Percentiles rank a stretch among this genome's conserved stretches.
These are phyloP conservation scores for Quercus tomentella DNA, from an alignment of 331 rosid genomes.

Conservation along the genomic window DNA sequence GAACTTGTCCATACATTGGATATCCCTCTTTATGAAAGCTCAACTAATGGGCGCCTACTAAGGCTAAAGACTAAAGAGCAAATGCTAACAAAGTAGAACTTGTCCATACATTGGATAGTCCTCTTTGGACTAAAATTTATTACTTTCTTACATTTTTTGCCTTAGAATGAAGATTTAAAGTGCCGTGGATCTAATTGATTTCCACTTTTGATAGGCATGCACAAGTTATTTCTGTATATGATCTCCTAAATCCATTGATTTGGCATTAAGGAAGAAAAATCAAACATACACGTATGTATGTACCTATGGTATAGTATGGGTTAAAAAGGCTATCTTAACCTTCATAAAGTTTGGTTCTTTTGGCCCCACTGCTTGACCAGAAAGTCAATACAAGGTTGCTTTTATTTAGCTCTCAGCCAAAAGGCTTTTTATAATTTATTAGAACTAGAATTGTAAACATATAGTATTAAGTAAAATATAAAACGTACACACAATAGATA, in stretches of 20 bases:
- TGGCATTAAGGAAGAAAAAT: neutral
- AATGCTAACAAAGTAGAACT: neutral
- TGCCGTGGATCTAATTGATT: neutral
- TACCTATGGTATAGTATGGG: too few species aligned
- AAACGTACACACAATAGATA: too few species aligned
- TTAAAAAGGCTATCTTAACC: too few species aligned
- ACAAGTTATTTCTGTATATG: neutral
- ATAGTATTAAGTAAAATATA: too few species aligned
- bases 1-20: neutral
- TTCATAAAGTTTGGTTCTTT: too few species aligned
- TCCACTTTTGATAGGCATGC: neutral
- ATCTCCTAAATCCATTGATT: neutral
- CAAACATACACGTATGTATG: too few species aligned
- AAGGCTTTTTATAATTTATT: too few species aligned
- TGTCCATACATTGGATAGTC: neutral
- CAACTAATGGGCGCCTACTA: conserved; percentile 1
- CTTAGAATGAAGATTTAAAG: neutral
- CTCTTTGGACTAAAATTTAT: neutral
- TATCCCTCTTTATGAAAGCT: neutral
- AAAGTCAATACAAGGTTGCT: too few species aligned
- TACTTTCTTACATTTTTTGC: neutral
- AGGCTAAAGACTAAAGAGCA: neutral
- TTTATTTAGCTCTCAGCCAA: too few species aligned
- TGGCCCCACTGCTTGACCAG: too few species aligned
- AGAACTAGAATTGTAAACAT: too few species aligned